Conservation (phyloP, 2,329 filamentous ascomycete species). For the Pseudocercospora cruenta region DNA sequence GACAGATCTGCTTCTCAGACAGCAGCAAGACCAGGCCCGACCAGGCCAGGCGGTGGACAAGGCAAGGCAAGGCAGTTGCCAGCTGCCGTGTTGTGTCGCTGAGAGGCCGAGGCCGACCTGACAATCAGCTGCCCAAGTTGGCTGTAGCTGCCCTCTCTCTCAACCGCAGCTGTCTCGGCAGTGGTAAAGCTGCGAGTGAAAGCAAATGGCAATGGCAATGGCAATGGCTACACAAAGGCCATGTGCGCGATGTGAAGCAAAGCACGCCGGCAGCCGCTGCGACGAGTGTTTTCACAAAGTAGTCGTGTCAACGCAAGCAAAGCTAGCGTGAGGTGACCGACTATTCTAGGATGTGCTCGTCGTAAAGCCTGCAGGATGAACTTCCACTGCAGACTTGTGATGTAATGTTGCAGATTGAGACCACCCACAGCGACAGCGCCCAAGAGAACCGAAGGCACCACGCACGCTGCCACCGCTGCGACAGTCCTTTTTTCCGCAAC, state of each 20-base stretch:
- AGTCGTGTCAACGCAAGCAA: background rate
- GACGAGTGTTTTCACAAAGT: background rate
- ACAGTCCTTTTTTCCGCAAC: background rate
- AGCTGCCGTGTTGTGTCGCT: constrained; percentile 4
- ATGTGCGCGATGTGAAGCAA: background rate
- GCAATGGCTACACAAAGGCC: constrained; percentile 3
- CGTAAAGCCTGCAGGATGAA: background rate
- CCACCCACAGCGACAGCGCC: background rate
- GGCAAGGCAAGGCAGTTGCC: constrained; percentile 4
- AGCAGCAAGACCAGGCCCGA: background rate
- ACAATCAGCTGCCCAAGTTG: background rate
- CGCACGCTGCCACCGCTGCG: background rate
- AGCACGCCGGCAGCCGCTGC: background rate
- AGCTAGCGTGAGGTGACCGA: background rate
- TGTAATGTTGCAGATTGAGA: background rate
- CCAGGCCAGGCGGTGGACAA: background rate
- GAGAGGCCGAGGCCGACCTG: background rate
- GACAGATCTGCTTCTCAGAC: background rate
- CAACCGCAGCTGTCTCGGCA: background rate
- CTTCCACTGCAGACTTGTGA: background rate
- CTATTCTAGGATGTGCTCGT: constrained; percentile 3
- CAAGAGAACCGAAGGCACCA: background rate
- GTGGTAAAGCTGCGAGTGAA: background rate
- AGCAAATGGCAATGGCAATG: background rate
- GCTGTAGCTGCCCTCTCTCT: background rate